Base-by-base conservation (phyloP, 2,329 filamentous ascomycete species). In the Curvularia eragrostidis region DNA sequence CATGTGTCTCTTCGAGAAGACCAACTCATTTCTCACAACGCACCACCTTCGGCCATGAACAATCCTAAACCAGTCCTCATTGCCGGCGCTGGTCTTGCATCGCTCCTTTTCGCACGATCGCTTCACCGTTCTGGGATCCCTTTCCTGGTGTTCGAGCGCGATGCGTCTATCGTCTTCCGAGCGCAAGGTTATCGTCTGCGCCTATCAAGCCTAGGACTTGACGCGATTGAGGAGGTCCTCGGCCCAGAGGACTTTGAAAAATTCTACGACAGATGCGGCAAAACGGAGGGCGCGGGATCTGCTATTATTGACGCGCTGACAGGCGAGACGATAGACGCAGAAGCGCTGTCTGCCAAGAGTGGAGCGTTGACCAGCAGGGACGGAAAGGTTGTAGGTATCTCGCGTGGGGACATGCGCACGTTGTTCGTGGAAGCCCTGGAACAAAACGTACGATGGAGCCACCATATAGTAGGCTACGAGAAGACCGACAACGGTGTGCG, bases 161-260 rank as follows among this genome's bases (percentile, higher is more conserved):
- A 83, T 61, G 72, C 74, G n/a, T 79, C 76, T 2, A 72, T 82
- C n/a, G 69, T 78, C 1, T 87, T 85, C 64, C 85, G 87, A 43
- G 85, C 83, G 0, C 87, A 89, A 67, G 87, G 87, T 0, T 89
- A 89, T 72, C 77, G 86, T 2, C 77, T 88, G 6, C 83, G 86
- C 12, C 79, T 89, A 2, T 87, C 84, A 0, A 51, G 71, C 0
- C 80, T 86, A 63, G 85, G 85, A 0, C 77, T 88, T 1, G 82
- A 86, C 64, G 85, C 86, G 21, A 85, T 89, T 52, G 85, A 89
- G 63, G 78, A 82, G 0, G 85, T 84, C 0, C 82, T 89, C 2
- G 76, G 80, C 8, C 73, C 80, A 0, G 72, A 79, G 3, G 72
- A 66, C 0, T 88, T 81, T 67, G 63, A 80, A 36, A 78, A 71